Conservation (phyloP, 2,329 filamentous ascomycete genomes). For the Fusarium equiseti region DNA sequence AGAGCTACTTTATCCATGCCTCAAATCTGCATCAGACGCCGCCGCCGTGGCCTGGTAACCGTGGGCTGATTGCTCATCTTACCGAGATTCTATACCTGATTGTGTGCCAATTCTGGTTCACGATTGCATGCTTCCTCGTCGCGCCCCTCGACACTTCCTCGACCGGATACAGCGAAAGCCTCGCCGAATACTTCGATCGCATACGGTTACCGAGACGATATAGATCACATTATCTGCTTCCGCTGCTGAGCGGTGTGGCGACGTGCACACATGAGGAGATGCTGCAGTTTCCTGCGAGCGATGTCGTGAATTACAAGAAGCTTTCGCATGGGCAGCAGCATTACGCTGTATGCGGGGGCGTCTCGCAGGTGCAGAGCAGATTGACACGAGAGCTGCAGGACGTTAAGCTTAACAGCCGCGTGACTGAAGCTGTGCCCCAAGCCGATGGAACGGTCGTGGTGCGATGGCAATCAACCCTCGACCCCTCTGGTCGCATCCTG, state of each 20-base stretch:
- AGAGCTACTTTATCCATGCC: conserved; percentile 64
- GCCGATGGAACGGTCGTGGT: conserved; percentile 46
- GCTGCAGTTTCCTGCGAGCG: conserved; percentile 64
- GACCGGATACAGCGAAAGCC: conserved; percentile 53
- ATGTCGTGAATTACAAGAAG: conserved; percentile 64
- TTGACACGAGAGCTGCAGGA: conserved; percentile 56
- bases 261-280: conserved; percentile 66
- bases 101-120: conserved; percentile 66
- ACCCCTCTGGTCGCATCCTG: conserved; percentile 16
- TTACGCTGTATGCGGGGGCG: conserved; percentile 63
- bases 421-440: conserved; percentile 52
- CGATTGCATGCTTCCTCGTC: conserved; percentile 63
- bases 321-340: conserved; percentile 61
- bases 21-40: conserved; percentile 65
- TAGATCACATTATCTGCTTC: conserved; percentile 63
- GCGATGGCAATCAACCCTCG: conserved; percentile 50
- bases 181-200: conserved; percentile 63
- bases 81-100: conserved; percentile 59
- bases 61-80: conserved; percentile 55
- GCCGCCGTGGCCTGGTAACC: conserved; percentile 56
- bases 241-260: conserved; percentile 65
- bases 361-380: conserved; percentile 61
- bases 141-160: conserved; percentile 46
- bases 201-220: conserved; percentile 63
- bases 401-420: conserved; percentile 56